Conservation (phyloP, 495 filamentous ascomycete species). For the Clavariopsis aquatica region DNA sequence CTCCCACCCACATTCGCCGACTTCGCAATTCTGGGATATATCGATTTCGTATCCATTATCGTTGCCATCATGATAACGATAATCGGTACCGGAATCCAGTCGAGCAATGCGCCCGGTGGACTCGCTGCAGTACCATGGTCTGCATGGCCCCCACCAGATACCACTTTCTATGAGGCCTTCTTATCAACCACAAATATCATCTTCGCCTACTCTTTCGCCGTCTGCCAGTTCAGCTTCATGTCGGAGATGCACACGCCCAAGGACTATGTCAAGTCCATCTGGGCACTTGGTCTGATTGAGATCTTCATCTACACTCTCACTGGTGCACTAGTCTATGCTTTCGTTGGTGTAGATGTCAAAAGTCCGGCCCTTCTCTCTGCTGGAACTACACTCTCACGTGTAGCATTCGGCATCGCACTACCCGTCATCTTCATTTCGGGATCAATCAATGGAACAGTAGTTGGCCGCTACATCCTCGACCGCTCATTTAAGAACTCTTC, state of each 20-base stretch:
- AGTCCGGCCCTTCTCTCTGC: slow-evolving; percentile 71
- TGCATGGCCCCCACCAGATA: slow-evolving; percentile 23
- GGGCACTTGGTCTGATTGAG: slow-evolving; percentile 64
- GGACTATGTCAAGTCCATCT: slow-evolving; percentile 56
- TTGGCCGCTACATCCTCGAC: slow-evolving; percentile 40
- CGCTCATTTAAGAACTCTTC: slow-evolving; percentile 11
- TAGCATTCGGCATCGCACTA: slow-evolving; percentile 78
- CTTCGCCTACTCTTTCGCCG: slow-evolving; percentile 71
- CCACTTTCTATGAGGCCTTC: slow-evolving; percentile 47
- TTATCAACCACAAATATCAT: slow-evolving; percentile 72
- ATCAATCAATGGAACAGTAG: slow-evolving; percentile 66
- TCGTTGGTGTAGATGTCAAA: slow-evolving; percentile 63
- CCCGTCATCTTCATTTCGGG: slow-evolving; percentile 71
- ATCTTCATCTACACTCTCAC: slow-evolving; percentile 68
- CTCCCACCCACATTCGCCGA: slow-evolving; percentile 50
- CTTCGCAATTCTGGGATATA: slow-evolving; percentile 45
- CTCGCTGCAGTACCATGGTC: slow-evolving; percentile 44
- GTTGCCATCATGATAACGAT: slow-evolving; percentile 68
- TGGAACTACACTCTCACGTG: slow-evolving; percentile 59
- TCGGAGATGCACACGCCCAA: slow-evolving; percentile 72
- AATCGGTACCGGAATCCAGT: slow-evolving; percentile 48
- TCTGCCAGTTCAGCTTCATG: slow-evolving; percentile 77
- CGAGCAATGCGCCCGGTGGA: slow-evolving; percentile 39
- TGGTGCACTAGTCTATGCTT: slow-evolving; percentile 71
- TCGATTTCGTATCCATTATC: slow-evolving; percentile 66